Evolutionary conservation across 257 asterid genomes (phyloP).

Genomic region (Forsythia suspensa): DNA sequence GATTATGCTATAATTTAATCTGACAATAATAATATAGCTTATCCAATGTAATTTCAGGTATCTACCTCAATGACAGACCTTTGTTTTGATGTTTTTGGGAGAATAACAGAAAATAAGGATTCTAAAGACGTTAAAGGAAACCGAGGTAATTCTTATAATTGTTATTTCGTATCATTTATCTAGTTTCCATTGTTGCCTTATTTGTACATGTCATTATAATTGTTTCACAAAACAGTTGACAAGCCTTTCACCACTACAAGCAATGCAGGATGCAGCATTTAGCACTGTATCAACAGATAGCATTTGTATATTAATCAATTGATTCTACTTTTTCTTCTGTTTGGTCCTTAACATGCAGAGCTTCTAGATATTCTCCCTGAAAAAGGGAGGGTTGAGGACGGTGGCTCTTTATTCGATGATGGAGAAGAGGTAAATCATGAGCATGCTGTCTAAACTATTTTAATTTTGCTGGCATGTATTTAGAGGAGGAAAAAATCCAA

Average conservation of each 20-base stretch:
- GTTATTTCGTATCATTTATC: neutral
- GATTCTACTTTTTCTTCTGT: neutral
- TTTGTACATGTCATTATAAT: no score
- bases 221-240: neutral
- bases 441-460: neutral
- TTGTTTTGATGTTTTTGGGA: conserved; percentile 81
- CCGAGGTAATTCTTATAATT: conserved; percentile 52
- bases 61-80: conserved; percentile 80
- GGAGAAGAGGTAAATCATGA: conserved; percentile 49
- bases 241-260: neutral
- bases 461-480: neutral
- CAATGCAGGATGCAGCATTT: no score
- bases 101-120: conserved; percentile 75
- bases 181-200: neutral
- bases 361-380: conserved; percentile 82
- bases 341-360: conserved; percentile 37
- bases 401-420: conserved; percentile 68
- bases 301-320: neutral
- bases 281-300: no score
- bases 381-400: conserved; percentile 72
- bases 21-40: neutral
- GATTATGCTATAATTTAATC: neutral
- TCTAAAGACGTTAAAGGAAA: conserved; percentile 71
- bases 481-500: neutral
- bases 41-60: conserved; percentile 44